A percentile compares a stretch with the other conserved stretches of the same genome.
Evolutionary conservation across 176 grass and related monocot species (phyloP).

Genomic region (Avena eriantha): DNA sequence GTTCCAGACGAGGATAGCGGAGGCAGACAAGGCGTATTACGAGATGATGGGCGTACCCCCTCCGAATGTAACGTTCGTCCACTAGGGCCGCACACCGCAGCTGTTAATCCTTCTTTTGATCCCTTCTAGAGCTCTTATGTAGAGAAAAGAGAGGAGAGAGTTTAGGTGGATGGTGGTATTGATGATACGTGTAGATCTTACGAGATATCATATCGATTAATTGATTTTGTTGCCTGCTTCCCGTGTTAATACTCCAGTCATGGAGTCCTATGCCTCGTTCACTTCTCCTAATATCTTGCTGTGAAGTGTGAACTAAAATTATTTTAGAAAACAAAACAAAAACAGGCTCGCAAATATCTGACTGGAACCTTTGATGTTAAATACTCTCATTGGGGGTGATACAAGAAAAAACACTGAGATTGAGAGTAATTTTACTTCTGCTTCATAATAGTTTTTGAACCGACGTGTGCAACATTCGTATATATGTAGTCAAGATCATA

Average conservation of each 20-base stretch:
- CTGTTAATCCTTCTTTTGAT: slow-evolving; percentile 39
- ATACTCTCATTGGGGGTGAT: neutral
- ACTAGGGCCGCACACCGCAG: slow-evolving; percentile 27
- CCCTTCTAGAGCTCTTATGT: slow-evolving; percentile 32
- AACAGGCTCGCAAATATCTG: neutral
- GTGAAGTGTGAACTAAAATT: no score
- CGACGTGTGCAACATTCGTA: neutral
- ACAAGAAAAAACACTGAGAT: neutral
- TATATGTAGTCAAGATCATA: neutral
- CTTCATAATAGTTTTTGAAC: neutral
- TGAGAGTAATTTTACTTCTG: neutral
- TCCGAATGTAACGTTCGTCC: slow-evolving; percentile 63
- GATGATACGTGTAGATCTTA: slow-evolving; percentile 53
- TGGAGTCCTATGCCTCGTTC: neutral
- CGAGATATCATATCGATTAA: slow-evolving; percentile 29
- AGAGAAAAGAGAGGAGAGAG: slow-evolving; percentile 1
- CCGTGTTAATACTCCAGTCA: neutral
- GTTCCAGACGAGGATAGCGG: slow-evolving; percentile 69
- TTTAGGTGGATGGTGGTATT: slow-evolving; percentile 36
- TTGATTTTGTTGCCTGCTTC: neutral
- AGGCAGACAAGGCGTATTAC: slow-evolving; percentile 83
- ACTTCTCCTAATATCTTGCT: neutral
- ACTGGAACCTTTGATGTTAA: neutral
- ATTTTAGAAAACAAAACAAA: no score
- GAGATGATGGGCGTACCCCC: slow-evolving; percentile 56